phyloP scores from a whole-genome alignment of 2,329 filamentous ascomycete genomes.

The Aspergillus fijiensis region DNA sequence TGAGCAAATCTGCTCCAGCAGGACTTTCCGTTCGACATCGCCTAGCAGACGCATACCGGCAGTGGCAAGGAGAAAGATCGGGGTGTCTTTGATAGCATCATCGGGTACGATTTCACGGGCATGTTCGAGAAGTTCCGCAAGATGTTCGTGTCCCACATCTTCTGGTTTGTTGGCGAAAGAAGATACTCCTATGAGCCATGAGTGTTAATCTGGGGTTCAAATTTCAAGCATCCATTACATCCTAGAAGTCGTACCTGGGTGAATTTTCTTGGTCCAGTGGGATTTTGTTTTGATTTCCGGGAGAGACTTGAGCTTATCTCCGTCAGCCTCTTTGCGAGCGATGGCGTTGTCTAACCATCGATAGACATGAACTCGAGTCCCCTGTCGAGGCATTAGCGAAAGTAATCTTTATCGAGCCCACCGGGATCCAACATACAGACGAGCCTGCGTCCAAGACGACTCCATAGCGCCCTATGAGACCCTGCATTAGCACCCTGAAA shows the following conservation, averaged over 20 bases:
- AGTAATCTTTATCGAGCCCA: neutral
- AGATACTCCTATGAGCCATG: constrained; percentile 62
- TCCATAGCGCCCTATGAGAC: constrained; percentile 66
- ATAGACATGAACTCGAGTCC: constrained; percentile 92
- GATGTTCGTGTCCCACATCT: constrained; percentile 76
- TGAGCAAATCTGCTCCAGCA: constrained; percentile 76
- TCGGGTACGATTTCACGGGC: constrained; percentile 75
- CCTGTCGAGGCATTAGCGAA: constrained; percentile 43
- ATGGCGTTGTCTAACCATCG: constrained; percentile 78
- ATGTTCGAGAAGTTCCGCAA: constrained; percentile 76
- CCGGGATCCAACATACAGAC: constrained; percentile 56
- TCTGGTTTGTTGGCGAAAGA: constrained; percentile 78
- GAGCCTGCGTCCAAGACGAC: constrained; percentile 97
- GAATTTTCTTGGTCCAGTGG: constrained; percentile 89
- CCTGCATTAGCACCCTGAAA: constrained; percentile 2
- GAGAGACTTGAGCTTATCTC: constrained; percentile 64
- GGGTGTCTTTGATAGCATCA: constrained; percentile 76
- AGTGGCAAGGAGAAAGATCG: constrained; percentile 91
- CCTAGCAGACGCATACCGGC: constrained; percentile 90
- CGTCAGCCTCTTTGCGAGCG: constrained; percentile 61
- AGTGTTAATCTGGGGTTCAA: neutral
- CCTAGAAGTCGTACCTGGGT: constrained; percentile 62
- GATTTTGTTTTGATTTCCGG: constrained; percentile 81
- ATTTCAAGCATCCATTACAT: neutral
- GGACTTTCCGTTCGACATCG: constrained; percentile 65